Evolutionary conservation across 2,329 filamentous ascomycete genomes (phyloP).

Genomic region (Biscogniauxia sp.): DNA sequence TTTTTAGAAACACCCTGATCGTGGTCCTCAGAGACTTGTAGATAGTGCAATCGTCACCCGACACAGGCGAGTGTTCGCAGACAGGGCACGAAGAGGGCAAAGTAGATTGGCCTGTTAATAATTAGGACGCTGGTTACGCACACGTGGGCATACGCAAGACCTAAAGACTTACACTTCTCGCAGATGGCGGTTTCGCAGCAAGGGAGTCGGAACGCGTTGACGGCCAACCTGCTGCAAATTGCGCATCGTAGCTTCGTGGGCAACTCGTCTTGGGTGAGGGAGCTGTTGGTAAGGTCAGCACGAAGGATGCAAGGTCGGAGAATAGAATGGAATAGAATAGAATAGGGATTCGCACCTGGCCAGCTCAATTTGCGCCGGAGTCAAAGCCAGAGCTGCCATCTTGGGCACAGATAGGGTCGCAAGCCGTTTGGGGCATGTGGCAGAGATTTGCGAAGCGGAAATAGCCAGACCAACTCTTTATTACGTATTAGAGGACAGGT

Average conservation of each 20-base stretch:
- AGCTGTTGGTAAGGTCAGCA: slow-evolving; percentile 47
- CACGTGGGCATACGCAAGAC: slow-evolving; percentile 10
- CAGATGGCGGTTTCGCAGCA: slow-evolving; percentile 97
- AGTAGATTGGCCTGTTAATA: slow-evolving; percentile 67
- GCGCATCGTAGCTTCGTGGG: slow-evolving; percentile 96
- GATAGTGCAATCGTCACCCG: slow-evolving; percentile 79
- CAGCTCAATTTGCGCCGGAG: slow-evolving; percentile 56
- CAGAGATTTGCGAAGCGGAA: slow-evolving; percentile 4
- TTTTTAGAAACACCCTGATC: slow-evolving; percentile 86
- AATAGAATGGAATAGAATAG: background rate
- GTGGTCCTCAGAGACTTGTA: slow-evolving; percentile 92
- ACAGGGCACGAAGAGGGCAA: slow-evolving; percentile 81
- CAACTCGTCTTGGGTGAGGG: slow-evolving; percentile 77
- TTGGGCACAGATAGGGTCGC: slow-evolving; percentile 16
- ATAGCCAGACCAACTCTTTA: slow-evolving; percentile 4
- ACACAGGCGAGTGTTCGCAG: slow-evolving; percentile 88
- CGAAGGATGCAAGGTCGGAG: background rate
- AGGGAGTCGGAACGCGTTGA: slow-evolving; percentile 86
- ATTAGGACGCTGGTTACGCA: slow-evolving; percentile 11
- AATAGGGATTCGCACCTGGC: slow-evolving; percentile 45
- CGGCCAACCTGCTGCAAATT: slow-evolving; percentile 84
- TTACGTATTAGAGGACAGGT: background rate
- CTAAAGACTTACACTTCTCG: slow-evolving; percentile 67
- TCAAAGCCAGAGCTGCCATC: slow-evolving; percentile 38
- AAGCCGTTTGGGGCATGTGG: slow-evolving; percentile 19